These are phyloP conservation scores for Inonotus hispidus DNA, from an alignment of 1,284 basidiomycete genomes.

Conservation along the genomic window DNA sequence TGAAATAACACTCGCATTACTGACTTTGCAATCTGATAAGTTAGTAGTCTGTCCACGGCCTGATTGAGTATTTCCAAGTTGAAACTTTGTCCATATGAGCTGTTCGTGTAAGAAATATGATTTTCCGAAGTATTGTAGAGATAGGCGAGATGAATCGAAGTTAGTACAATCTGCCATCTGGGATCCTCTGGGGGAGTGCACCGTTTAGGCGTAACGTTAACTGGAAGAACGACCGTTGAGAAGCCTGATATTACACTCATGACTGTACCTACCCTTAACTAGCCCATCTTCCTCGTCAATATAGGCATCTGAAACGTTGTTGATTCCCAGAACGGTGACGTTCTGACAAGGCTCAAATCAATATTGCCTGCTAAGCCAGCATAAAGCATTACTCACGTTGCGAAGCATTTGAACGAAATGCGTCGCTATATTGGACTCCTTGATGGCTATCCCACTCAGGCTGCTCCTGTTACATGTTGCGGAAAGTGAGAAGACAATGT, in stretches of 20 bases:
- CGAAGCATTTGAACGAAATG: conserved; percentile 48
- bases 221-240: conserved; percentile 26
- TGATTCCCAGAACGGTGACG: conserved; percentile 47
- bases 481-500: conserved; percentile 47
- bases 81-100: conserved; percentile 37
- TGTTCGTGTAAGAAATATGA: neutral
- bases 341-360: conserved; percentile 39
- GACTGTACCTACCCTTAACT: conserved; percentile 36
- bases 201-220: conserved; percentile 41
- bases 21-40: conserved; percentile 55
- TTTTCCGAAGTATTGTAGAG: neutral
- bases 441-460: conserved; percentile 36
- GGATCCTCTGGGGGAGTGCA: conserved; percentile 26
- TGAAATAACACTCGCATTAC: conserved; percentile 17
- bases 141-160: conserved; percentile 19
- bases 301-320: conserved; percentile 45
- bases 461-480: conserved; percentile 43
- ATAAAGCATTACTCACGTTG: conserved; percentile 34
- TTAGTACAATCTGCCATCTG: conserved; percentile 5
- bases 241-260: neutral
- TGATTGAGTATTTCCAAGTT: conserved; percentile 49
- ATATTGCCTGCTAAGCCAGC: neutral
- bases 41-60: conserved; percentile 48
- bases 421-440: conserved; percentile 43
- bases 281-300: conserved; percentile 39